phyloP scores from a whole-genome alignment of 192 early-diverging fungal species.

The Entomortierella parvispora region DNA sequence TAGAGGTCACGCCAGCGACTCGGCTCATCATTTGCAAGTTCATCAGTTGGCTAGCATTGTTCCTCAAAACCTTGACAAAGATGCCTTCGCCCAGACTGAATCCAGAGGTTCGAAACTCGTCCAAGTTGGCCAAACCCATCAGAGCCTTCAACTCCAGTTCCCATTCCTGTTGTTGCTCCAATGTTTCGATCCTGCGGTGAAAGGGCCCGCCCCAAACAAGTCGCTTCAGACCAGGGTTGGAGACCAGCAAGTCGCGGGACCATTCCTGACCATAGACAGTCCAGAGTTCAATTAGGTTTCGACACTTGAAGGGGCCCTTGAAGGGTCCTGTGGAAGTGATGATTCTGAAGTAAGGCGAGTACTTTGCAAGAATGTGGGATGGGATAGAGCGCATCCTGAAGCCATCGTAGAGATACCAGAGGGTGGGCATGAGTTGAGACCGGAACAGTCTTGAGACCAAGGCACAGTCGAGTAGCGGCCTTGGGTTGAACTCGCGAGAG shows the following conservation, averaged over 20 bases:
- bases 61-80: slow-evolving; percentile 42
- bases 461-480: slow-evolving; percentile 17
- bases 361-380: background rate
- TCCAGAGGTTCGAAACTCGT: slow-evolving; percentile 26
- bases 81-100: slow-evolving; percentile 39
- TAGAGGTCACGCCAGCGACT: slow-evolving; percentile 37
- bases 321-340: slow-evolving; percentile 36
- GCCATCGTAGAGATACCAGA: slow-evolving; percentile 39
- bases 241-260: slow-evolving; percentile 22
- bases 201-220: slow-evolving; percentile 39
- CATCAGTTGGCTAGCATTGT: slow-evolving; percentile 21
- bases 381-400: slow-evolving; percentile 33
- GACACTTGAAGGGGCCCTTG: slow-evolving; percentile 38
- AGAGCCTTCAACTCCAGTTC: slow-evolving; percentile 27
- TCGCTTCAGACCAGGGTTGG: slow-evolving; percentile 27
- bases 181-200: slow-evolving; percentile 20
- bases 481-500: slow-evolving; percentile 20
- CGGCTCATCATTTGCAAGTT: slow-evolving; percentile 18
- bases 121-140: slow-evolving; percentile 32
- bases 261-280: slow-evolving; percentile 45
- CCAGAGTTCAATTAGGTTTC: slow-evolving; percentile 25
- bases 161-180: slow-evolving; percentile 42
- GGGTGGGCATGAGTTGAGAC: slow-evolving; percentile 11
- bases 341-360: slow-evolving; percentile 32
- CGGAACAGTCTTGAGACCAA: slow-evolving; percentile 19